These are phyloP conservation scores for Spongiforma sp. DNA, from an alignment of 1,284 basidiomycete genomes.

Conservation along the genomic window DNA sequence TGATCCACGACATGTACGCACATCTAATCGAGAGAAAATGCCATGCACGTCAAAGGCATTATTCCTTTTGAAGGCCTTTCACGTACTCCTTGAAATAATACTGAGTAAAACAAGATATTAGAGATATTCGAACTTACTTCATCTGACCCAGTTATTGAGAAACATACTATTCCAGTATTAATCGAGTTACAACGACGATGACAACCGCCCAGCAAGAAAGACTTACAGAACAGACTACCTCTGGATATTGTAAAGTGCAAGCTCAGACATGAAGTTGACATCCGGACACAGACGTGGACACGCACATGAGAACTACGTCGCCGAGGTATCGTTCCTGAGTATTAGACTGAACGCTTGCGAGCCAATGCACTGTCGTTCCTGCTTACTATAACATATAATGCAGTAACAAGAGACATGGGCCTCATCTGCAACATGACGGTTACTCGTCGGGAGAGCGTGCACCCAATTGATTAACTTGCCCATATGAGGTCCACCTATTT, in stretches of 20 bases:
- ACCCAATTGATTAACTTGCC: constrained; percentile 22
- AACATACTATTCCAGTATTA: constrained; percentile 27
- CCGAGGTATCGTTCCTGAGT: constrained; percentile 37
- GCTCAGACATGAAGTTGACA: constrained; percentile 3
- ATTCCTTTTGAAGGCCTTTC: not conserved
- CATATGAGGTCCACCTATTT: constrained; percentile 38
- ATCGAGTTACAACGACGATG: not conserved
- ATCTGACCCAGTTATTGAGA: constrained; percentile 21
- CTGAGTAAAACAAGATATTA: constrained; percentile 8
- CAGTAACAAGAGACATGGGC: constrained; percentile 29
- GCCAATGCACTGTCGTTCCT: not conserved
- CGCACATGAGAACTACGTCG: constrained; percentile 36
- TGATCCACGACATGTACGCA: constrained; percentile 14
- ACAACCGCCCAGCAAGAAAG: not conserved
- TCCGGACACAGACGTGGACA: constrained; percentile 5
- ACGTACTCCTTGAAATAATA: constrained; percentile 31
- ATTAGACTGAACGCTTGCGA: constrained; percentile 6
- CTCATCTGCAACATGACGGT: constrained; percentile 27
- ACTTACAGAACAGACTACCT: constrained; percentile 25
- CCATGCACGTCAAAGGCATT: constrained; percentile 3
- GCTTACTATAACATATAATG: constrained; percentile 33
- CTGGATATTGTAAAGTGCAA: constrained; percentile 11
- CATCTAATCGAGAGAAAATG: constrained; percentile 19
- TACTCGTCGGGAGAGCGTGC: not conserved
- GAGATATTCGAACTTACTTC: constrained; percentile 20